phyloP scores from a whole-genome alignment of 2,329 filamentous ascomycete species.

The Mollisia scopiformis region DNA sequence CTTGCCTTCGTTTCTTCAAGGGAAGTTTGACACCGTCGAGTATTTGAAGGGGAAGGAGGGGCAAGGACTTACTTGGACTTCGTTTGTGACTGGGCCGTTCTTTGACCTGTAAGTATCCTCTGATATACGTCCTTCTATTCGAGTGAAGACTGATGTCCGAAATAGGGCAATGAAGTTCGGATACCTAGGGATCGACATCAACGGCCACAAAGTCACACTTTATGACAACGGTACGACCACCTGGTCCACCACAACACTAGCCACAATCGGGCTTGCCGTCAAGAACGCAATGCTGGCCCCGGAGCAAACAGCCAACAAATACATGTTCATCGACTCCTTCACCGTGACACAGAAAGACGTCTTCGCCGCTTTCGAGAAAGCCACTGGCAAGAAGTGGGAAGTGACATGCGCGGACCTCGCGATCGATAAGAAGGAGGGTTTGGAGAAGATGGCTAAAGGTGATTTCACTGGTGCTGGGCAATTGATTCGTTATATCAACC shows the following conservation, averaged over 20 bases:
- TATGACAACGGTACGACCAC: conserved; percentile 34
- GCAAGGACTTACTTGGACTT: conserved; percentile 28
- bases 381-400: conserved; percentile 35
- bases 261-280: conserved; percentile 36
- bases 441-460: background rate
- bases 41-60: background rate
- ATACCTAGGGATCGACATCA: conserved; percentile 38
- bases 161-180: conserved; percentile 13
- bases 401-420: background rate
- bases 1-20: background rate
- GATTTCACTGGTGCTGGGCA: background rate
- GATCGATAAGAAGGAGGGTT: background rate
- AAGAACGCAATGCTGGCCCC: conserved; percentile 38
- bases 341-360: conserved; percentile 37
- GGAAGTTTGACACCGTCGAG: background rate
- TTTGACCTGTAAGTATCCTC: conserved; percentile 21
- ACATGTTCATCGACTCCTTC: conserved; percentile 38
- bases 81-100: conserved; percentile 32
- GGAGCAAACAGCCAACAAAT: conserved; percentile 37
- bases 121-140: conserved; percentile 42
- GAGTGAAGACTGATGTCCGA: background rate
- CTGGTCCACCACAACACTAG: conserved; percentile 21
- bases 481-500: background rate
- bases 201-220: conserved; percentile 34
- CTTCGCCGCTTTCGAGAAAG: conserved; percentile 33